Percentiles rank a stretch among this genome's conserved stretches.
Conservation (phyloP, 306 rosid species). For the Purshia tridentata region DNA sequence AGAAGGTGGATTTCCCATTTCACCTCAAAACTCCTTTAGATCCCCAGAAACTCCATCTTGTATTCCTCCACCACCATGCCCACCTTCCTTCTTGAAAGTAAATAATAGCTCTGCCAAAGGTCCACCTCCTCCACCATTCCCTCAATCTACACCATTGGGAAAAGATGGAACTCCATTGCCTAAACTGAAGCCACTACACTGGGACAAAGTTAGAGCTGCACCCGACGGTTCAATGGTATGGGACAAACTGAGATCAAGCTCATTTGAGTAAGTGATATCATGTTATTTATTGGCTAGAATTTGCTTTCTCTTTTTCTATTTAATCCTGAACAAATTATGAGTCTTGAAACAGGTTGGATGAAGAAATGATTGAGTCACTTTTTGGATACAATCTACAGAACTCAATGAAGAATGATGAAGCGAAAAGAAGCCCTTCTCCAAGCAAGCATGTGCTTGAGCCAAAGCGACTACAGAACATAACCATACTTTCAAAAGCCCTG, state of each 20-base stretch:
- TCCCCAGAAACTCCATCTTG: constrained; percentile 37
- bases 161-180: constrained; percentile 81
- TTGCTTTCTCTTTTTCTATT: background rate
- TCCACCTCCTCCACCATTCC: constrained; percentile 82
- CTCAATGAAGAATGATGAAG: constrained; percentile 70
- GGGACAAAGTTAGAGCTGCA: constrained; percentile 98
- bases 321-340: constrained; percentile 19
- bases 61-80: constrained; percentile 83
- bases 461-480: constrained; percentile 91
- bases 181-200: constrained; percentile 94
- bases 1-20: constrained; percentile 35
- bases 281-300: background rate
- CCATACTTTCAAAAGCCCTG: constrained; percentile 88
- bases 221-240: constrained; percentile 92
- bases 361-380: constrained; percentile 98
- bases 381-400: constrained; percentile 86
- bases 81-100: constrained; percentile 58
- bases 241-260: constrained; percentile 89
- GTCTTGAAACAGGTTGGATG: constrained; percentile 69
- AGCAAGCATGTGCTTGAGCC: constrained; percentile 94
- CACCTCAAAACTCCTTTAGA: constrained; percentile 21
- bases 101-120: constrained; percentile 37
- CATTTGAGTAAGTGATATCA: constrained; percentile 78
- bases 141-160: constrained; percentile 60
- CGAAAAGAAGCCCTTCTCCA: constrained; percentile 86